These are phyloP conservation scores for Notholithocarpus densiflorus DNA, from an alignment of 306 rosid genomes.

Conservation along the genomic window DNA sequence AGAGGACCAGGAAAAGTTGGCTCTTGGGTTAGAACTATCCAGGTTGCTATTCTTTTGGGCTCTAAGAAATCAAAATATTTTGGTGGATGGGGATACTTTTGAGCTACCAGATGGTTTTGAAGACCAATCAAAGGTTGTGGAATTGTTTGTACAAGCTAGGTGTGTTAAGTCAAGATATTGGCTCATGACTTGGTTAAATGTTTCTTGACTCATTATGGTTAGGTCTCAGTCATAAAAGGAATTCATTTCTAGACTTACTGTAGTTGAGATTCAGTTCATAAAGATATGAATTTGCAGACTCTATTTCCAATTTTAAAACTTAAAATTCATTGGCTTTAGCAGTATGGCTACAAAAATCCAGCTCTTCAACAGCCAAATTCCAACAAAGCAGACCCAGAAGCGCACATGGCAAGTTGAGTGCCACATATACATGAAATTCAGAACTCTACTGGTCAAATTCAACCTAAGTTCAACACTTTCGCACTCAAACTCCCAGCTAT, in stretches of 20 bases:
- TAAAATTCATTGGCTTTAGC: too few relatives aligned
- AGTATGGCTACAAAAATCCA: too few relatives aligned
- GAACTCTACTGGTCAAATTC: too few relatives aligned
- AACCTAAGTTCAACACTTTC: too few relatives aligned
- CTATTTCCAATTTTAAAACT: too few relatives aligned
- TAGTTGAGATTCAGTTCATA: too few relatives aligned
- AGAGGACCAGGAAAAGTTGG: constrained; percentile 28
- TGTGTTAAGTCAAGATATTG: constrained; percentile 43
- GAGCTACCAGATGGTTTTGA: constrained; percentile 50
- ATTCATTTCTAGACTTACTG: not conserved
- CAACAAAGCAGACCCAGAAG: too few relatives aligned
- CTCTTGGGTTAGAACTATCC: constrained; percentile 48
- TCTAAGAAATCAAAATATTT: constrained; percentile 18
- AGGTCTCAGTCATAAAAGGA: constrained; percentile 41
- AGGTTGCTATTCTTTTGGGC: constrained; percentile 61
- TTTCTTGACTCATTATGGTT: constrained; percentile 52
- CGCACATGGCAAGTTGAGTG: too few relatives aligned
- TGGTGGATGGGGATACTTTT: constrained; percentile 4
- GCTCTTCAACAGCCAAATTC: too few relatives aligned
- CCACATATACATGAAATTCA: too few relatives aligned
- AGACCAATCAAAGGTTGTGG: constrained; percentile 37
- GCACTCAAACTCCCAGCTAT: too few relatives aligned
- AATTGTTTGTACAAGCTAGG: constrained; percentile 51
- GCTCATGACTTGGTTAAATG: constrained; percentile 47
- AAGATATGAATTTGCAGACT: too few relatives aligned